A percentile compares a stretch with the other conserved stretches of the same genome.
These are phyloP conservation scores for Scortechinia acanthostroma DNA, from an alignment of 2,329 filamentous ascomycete species.

Conservation along the genomic window DNA sequence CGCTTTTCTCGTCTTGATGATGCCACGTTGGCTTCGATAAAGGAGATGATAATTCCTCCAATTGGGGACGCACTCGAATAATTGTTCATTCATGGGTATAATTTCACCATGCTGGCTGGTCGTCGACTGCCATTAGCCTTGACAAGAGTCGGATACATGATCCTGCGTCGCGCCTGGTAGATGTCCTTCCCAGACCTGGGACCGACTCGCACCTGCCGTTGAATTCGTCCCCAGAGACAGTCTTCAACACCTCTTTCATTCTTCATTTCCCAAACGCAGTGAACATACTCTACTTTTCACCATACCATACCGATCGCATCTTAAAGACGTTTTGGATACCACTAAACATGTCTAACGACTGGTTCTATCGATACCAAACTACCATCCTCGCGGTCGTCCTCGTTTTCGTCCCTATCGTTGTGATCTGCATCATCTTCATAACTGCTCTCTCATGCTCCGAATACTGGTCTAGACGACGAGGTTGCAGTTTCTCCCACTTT, in stretches of 20 bases:
- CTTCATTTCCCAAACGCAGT: not conserved
- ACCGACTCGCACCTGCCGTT: not conserved
- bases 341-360: no score
- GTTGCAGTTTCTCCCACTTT: not conserved
- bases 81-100: not conserved
- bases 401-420: not conserved
- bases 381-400: not conserved
- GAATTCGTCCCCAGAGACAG: not conserved
- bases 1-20: not conserved
- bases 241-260: not conserved
- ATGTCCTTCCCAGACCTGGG: not conserved
- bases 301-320: not conserved
- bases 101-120: no score
- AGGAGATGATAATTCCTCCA: not conserved
- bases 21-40: not conserved
- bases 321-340: no score
- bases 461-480: not conserved
- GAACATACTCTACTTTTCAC: slow-evolving; percentile 1
- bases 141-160: not conserved
- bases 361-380: not conserved
- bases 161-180: not conserved
- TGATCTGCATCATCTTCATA: not conserved
- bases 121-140: no score
- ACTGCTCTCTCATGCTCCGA: not conserved
- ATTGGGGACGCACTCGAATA: not conserved